Base-by-base conservation (phyloP, 495 filamentous ascomycete species). In the Aspergillus cavernicola region DNA sequence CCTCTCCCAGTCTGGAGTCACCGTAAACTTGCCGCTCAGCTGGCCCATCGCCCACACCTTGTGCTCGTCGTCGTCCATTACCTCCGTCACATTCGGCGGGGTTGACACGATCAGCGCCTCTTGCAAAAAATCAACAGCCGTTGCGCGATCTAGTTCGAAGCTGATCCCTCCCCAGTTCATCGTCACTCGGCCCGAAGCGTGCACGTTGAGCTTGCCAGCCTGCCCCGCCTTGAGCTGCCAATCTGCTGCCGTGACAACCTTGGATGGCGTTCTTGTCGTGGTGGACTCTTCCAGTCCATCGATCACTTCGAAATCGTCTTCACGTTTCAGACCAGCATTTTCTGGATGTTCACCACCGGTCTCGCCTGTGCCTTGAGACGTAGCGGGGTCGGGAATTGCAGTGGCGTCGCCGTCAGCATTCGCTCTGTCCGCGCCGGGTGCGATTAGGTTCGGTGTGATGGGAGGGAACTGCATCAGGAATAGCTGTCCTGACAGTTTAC, bases 401-500 rank as follows among this genome's bases (percentile, higher is more conserved):
- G 50, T 31, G 10, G 52, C 26, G 55, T 57, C 29, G 43, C 53
- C 53, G 36, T 52, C 55, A 35, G 44, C 43, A 19, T 60, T 53
- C 22, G 62, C 49, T 19, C 37, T 42, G 24, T 52, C 52, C 18
- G 42, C 48, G 10, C 59, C 64, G 6, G 71, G 63, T 12, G 75
- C 50, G 20, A 64, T 55, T 42, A 82, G 71, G 49, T 71, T 74
- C 43, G 79, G 79, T 0, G 79, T 73, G 58, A 80, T 69, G 2
- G 79, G 79, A 8, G 79, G 79, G 59, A 82, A 76, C 57, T 82
- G 79, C 62, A 82, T 74, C 16, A 81, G 63, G 63, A 78, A 81
- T 22, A 79, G 63, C 32, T 72, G 67, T 19, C 76, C 74, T 6
- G 66, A 47, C 15, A 73, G 58, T 29, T 69, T 65, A 49, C 70